These are phyloP conservation scores for Fallopia convolvulus DNA, from an alignment of 148 eudicot genomes.

Conservation along the genomic window DNA sequence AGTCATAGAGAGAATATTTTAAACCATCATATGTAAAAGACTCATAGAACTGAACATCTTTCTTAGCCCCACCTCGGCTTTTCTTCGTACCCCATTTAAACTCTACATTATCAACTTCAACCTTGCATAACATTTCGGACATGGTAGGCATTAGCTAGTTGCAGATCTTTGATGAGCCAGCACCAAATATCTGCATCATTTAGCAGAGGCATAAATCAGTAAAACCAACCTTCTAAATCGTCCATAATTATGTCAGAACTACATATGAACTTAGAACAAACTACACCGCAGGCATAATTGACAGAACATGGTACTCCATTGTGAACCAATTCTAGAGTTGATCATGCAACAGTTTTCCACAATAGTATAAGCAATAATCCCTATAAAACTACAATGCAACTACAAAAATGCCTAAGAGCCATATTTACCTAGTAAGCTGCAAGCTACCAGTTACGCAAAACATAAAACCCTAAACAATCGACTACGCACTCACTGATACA, in stretches of 20 bases:
- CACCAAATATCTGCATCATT: background rate
- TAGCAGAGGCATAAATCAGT: background rate
- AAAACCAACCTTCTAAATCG: background rate
- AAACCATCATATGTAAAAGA: conserved; percentile 55
- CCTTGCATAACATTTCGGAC: conserved; percentile 21
- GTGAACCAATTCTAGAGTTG: background rate
- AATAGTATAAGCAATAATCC: background rate
- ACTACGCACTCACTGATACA: no score
- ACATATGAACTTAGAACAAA: background rate
- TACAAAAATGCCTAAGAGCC: background rate
- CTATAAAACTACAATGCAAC: background rate
- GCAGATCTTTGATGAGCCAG: background rate
- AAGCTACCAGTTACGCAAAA: no score
- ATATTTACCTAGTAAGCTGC: no score
- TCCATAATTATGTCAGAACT: background rate
- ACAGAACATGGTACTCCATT: background rate
- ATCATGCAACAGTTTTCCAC: background rate
- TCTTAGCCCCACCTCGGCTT: conserved; percentile 37
- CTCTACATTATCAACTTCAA: conserved; percentile 21
- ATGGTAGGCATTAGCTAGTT: conserved; percentile 13
- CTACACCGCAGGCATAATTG: background rate
- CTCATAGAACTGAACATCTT: conserved; percentile 49
- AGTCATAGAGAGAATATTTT: conserved; percentile 50
- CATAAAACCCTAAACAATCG: no score
- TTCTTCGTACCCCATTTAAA: conserved; percentile 63